A percentile compares a stretch with the other conserved stretches of the same genome.
Conservation (phyloP, 2,329 filamentous ascomycete species). For the Trichoderma semiorbis region DNA sequence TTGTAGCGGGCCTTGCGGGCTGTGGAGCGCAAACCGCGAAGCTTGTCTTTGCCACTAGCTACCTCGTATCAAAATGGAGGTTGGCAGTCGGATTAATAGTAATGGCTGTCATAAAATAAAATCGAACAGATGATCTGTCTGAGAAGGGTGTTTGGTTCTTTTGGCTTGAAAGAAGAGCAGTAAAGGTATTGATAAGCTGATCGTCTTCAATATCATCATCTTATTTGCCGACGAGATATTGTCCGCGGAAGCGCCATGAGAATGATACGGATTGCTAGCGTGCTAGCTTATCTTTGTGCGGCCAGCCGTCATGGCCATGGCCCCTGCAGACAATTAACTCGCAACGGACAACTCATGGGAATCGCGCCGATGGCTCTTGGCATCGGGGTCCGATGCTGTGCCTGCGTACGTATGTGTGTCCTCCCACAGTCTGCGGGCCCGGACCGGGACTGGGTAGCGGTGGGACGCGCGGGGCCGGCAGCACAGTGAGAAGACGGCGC, state of each 20-base stretch:
- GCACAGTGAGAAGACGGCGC: conserved; percentile 11
- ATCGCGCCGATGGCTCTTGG: conserved; percentile 1
- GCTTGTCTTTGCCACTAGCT: conserved; percentile 7
- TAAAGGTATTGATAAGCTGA: background rate
- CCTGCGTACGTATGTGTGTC: background rate
- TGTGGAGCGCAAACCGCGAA: background rate
- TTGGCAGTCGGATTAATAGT: background rate
- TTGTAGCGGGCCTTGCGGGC: background rate
- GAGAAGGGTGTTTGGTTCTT: background rate
- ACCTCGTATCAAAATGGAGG: background rate
- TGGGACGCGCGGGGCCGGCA: background rate
- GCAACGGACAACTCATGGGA: background rate
- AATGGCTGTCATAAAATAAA: background rate
- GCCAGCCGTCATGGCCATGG: background rate
- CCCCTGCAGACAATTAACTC: background rate
- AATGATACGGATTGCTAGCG: background rate
- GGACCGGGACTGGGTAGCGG: conserved; percentile 10
- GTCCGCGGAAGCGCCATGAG: background rate
- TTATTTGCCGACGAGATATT: background rate
- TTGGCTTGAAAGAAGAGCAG: background rate
- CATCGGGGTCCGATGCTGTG: background rate
- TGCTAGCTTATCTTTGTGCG: background rate
- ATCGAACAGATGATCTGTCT: background rate
- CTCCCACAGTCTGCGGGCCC: conserved; percentile 7
- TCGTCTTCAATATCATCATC: background rate